Evolutionary conservation across 805 yeast species (phyloP).

Genomic region (Nakazawaea ernobii): DNA sequence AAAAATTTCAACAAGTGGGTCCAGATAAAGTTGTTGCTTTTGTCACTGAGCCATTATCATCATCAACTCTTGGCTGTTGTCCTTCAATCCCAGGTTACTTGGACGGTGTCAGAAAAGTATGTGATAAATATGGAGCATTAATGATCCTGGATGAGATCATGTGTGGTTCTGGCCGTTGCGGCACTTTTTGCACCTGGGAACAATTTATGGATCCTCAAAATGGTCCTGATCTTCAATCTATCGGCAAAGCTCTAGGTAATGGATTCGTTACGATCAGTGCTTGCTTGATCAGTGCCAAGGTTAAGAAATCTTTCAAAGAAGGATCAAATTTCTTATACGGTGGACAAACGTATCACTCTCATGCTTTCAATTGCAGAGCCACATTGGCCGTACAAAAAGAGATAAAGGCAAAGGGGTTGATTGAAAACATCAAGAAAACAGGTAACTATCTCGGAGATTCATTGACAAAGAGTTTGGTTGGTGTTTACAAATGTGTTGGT

Average conservation of each 20-base stretch:
- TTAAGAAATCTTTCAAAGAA: constrained; percentile 28
- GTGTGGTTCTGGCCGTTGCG: constrained; percentile 53
- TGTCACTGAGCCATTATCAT: constrained; percentile 40
- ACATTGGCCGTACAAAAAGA: constrained; percentile 42
- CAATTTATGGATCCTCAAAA: constrained; percentile 28
- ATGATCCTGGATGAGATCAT: constrained; percentile 50
- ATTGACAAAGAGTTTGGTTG: constrained; percentile 23
- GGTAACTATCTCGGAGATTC: constrained; percentile 37
- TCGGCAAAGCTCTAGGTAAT: constrained; percentile 44
- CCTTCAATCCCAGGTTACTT: constrained; percentile 42
- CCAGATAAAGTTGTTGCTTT: constrained; percentile 39
- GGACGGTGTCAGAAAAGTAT: constrained; percentile 38
- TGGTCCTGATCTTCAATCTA: constrained; percentile 43
- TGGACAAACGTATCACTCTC: constrained; percentile 48
- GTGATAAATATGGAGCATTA: constrained; percentile 46
- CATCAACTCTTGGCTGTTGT: constrained; percentile 40
- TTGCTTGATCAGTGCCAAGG: constrained; percentile 34
- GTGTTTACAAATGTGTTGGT: constrained; percentile 32
- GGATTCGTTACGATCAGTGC: constrained; percentile 48
- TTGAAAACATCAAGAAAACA: constrained; percentile 32
- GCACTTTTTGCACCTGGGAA: constrained; percentile 43
- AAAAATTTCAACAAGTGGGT: constrained; percentile 33
- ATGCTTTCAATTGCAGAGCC: constrained; percentile 40
- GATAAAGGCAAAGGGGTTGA: constrained; percentile 28
- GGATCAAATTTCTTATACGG: constrained; percentile 38